Base-by-base conservation (phyloP, 1,284 basidiomycete genomes). In the Porphyrellus sp. region DNA sequence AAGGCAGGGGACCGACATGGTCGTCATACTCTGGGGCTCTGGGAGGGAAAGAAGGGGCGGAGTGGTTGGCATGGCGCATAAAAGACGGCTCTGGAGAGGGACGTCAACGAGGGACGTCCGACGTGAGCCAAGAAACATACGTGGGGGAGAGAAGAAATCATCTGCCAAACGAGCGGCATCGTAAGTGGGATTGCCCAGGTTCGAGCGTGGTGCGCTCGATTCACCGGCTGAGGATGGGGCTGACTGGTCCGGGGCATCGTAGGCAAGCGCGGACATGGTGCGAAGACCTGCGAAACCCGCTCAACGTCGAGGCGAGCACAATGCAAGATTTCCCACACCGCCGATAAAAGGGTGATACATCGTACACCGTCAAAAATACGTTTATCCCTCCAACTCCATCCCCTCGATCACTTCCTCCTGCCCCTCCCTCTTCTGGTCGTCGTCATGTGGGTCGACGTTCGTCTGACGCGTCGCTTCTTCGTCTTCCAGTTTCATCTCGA, bases 181-280 rank as follows among this genome's bases (percentile, higher is more conserved):
- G 38, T 59, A 16, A 12, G 41, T 42, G n/a, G 20, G 16, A 40
- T 47, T 48, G 3, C 49, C 52, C n/a, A 33, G 46, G 20, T 24
- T 7, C 46, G 51, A 49, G 18, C 53, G 49, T 51, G 46, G 39
- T 40, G 46, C 20, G 33, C 38, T 47, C 16, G 49, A 46, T 52
- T 34, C 41, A 34, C 49, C 46, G 18, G 46, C 38, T 15, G 45
- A 53, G 12, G 43, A 55, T 28, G 50, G 53, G 13, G 52, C 51
- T 4, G 39, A 40, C 30, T 37, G 46, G 48, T 51, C 54, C 23
- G 58, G 58, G n/a, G 34, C 33, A 53, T 68, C 58, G 44, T 70
- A 70, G 23, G 69, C 68, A 30, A 70, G 62, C 40, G 53, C 52
- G n/a, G 67, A 70, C 69, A 68, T 71, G 54, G 42, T 34, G 30